Evolutionary conservation across 1,139 yeast species (phyloP).

Genomic region (Wickerhamomyces sp.): DNA sequence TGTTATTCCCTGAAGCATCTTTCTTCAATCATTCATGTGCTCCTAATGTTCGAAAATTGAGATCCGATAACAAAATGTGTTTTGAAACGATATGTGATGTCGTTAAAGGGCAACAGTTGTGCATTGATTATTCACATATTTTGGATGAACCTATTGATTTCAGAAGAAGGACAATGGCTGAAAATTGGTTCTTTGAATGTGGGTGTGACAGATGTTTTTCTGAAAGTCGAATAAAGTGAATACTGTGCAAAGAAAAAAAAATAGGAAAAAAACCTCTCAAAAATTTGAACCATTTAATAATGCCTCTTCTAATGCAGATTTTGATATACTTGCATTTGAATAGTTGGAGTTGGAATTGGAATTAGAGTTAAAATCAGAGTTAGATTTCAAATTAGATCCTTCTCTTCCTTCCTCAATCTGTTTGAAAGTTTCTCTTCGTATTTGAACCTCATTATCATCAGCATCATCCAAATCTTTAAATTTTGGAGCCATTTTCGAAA

Average conservation of each 20-base stretch:
- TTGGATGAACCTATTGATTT: slow-evolving; percentile 36
- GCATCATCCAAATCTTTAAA: slow-evolving; percentile 19
- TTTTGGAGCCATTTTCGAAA: slow-evolving; percentile 16
- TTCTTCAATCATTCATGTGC: slow-evolving; percentile 66
- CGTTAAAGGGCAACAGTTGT: slow-evolving; percentile 43
- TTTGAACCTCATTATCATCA: slow-evolving; percentile 11
- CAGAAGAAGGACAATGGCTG: slow-evolving; percentile 40
- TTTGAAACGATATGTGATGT: slow-evolving; percentile 33
- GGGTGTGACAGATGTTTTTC: slow-evolving; percentile 44
- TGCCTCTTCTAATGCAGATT: slow-evolving; percentile 43
- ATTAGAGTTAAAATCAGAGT: too few species aligned
- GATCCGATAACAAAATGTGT: slow-evolving; percentile 30
- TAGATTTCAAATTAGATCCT: too few species aligned
- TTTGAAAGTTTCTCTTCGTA: background rate
- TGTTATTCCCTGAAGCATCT: slow-evolving; percentile 64
- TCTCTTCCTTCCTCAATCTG: background rate
- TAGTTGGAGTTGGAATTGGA: slow-evolving; percentile 19
- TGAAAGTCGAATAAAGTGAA: too few species aligned
- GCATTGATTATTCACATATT: slow-evolving; percentile 59
- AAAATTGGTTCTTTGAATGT: slow-evolving; percentile 62
- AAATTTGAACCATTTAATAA: slow-evolving; percentile 24
- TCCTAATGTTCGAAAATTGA: slow-evolving; percentile 40
- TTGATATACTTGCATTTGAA: slow-evolving; percentile 32
- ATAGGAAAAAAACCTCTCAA: too few species aligned
- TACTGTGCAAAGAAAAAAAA: too few species aligned